phyloP scores from a whole-genome alignment of 2,329 filamentous ascomycete species.

The Ophidiomyces ophidiicola region DNA sequence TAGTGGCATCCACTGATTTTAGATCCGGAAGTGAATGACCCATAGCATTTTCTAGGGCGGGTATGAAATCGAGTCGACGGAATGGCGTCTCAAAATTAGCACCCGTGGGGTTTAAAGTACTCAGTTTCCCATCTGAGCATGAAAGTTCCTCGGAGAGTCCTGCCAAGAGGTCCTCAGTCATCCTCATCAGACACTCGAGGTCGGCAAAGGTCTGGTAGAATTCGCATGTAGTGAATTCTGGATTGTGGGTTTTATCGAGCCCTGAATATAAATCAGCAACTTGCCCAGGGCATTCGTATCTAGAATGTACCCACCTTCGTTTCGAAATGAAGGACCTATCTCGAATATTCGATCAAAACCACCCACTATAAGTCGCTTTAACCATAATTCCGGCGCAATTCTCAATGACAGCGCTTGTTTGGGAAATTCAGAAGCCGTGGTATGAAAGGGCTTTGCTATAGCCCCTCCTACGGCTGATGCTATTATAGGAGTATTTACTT shows the following conservation, averaged over 20 bases:
- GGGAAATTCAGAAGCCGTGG: slow-evolving; percentile 61
- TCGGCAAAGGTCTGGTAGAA: slow-evolving; percentile 84
- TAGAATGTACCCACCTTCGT: slow-evolving; percentile 52
- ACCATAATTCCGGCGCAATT: slow-evolving; percentile 88
- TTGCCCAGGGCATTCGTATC: slow-evolving; percentile 1
- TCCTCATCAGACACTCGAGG: slow-evolving; percentile 58
- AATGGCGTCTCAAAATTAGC: slow-evolving; percentile 49
- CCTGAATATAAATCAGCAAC: slow-evolving; percentile 27
- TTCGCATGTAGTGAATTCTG: slow-evolving; percentile 94
- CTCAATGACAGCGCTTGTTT: slow-evolving; percentile 62
- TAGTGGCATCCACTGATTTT: slow-evolving; percentile 41
- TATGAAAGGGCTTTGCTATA: slow-evolving; percentile 73
- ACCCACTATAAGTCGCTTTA: slow-evolving; percentile 82
- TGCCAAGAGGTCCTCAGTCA: slow-evolving; percentile 60
- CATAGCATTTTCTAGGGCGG: slow-evolving; percentile 59
- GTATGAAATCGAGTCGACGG: slow-evolving; percentile 66
- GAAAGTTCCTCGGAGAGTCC: slow-evolving; percentile 45
- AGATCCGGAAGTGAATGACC: slow-evolving; percentile 55
- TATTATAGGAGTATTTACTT: slow-evolving; percentile 85
- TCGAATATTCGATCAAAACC: slow-evolving; percentile 85
- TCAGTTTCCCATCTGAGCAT: slow-evolving; percentile 30
- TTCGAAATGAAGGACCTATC: slow-evolving; percentile 82
- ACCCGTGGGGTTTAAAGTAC: slow-evolving; percentile 38
- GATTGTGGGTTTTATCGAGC: slow-evolving; percentile 81
- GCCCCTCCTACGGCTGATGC: slow-evolving; percentile 76